Percentiles rank a stretch among this genome's conserved stretches.
Evolutionary conservation across 305 asterid species (phyloP).

Genomic region (Fraxinus floribunda): DNA sequence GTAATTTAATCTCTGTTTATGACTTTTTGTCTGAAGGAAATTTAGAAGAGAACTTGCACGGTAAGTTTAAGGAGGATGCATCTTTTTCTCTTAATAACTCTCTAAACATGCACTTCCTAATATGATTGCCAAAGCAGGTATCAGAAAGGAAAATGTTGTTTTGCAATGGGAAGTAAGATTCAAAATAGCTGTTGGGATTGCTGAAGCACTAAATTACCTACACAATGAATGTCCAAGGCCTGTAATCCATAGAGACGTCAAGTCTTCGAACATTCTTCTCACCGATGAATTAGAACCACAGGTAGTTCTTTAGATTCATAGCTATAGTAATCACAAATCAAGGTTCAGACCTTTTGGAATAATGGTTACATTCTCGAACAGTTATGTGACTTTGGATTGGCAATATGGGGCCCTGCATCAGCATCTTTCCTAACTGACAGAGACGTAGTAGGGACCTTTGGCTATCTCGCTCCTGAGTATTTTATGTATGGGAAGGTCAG

Average conservation of each 20-base stretch:
- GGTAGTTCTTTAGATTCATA: slow-evolving; percentile 38
- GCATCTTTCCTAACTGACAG: slow-evolving; percentile 63
- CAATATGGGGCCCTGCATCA: slow-evolving; percentile 79
- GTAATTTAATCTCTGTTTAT: slow-evolving; percentile 66
- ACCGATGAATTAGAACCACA: slow-evolving; percentile 61
- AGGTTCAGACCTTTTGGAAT: background rate
- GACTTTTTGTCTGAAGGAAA: slow-evolving; percentile 65
- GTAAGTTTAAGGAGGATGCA: slow-evolving; percentile 33
- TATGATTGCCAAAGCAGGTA: slow-evolving; percentile 42
- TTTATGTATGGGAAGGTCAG: slow-evolving; percentile 95
- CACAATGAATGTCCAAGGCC: slow-evolving; percentile 37
- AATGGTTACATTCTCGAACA: slow-evolving; percentile 13
- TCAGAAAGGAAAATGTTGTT: slow-evolving; percentile 28
- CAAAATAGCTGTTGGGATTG: slow-evolving; percentile 67
- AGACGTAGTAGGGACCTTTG: slow-evolving; percentile 92
- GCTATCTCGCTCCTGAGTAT: slow-evolving; percentile 97
- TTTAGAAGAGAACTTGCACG: slow-evolving; percentile 73
- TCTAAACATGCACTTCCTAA: background rate
- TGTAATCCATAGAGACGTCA: slow-evolving; percentile 12
- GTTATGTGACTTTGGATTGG: slow-evolving; percentile 90
- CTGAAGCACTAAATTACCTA: slow-evolving; percentile 76
- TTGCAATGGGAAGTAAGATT: slow-evolving; percentile 78
- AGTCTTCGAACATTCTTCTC: slow-evolving; percentile 19
- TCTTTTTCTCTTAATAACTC: background rate
- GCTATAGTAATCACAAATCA: background rate